A percentile compares a stretch with the other conserved stretches of the same genome.
Conservation (phyloP, 2,329 filamentous ascomycete species). For the Fusarium marasasianum region DNA sequence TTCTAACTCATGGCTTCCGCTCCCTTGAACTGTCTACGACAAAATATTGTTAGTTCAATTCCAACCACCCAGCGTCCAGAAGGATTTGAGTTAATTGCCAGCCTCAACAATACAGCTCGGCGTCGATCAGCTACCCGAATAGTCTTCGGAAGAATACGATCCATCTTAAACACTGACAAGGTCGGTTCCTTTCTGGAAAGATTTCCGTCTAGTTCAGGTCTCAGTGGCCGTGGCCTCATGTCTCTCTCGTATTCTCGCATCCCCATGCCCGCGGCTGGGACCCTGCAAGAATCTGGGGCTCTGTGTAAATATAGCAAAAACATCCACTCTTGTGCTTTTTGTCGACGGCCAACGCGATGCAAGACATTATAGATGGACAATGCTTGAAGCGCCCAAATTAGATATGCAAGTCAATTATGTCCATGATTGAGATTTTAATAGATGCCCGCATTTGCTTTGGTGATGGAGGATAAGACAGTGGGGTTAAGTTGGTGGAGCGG, state of each 20-base stretch:
- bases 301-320: constrained; percentile 28
- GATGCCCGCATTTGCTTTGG: neutral
- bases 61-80: neutral
- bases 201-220: neutral
- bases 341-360: neutral
- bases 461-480: neutral
- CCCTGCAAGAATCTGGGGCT: constrained; percentile 19
- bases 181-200: constrained; percentile 1
- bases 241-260: constrained; percentile 31
- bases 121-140: neutral
- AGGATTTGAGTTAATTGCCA: neutral
- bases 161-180: constrained; percentile 3
- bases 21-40: neutral
- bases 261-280: neutral
- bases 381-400: neutral
- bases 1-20: neutral
- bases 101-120: neutral
- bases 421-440: neutral
- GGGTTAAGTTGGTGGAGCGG: neutral
- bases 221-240: constrained; percentile 1
- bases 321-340: constrained; percentile 10
- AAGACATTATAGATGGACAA: neutral
- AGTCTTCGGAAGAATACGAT: neutral
- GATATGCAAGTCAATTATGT: neutral
- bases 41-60: neutral